phyloP scores from a whole-genome alignment of 1,284 basidiomycete genomes.

The Marasmius fiardii region DNA sequence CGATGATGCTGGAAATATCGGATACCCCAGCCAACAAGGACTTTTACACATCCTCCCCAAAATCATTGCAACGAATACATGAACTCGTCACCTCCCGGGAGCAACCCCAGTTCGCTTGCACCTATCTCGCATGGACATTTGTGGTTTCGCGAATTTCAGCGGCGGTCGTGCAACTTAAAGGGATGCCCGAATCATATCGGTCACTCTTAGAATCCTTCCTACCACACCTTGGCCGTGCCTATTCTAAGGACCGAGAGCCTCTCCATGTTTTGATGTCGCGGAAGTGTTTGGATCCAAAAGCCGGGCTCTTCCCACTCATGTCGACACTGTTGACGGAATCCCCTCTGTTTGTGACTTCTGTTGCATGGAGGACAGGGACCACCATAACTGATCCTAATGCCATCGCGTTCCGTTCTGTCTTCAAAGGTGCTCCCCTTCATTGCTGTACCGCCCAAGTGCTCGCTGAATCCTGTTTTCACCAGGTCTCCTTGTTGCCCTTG shows the following conservation, averaged over 20 bases:
- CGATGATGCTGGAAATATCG: slow-evolving; percentile 48
- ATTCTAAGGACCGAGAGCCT: slow-evolving; percentile 54
- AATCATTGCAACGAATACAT: slow-evolving; percentile 58
- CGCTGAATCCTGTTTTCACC: slow-evolving; percentile 14
- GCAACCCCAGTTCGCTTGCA: slow-evolving; percentile 60
- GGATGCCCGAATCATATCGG: slow-evolving; percentile 51
- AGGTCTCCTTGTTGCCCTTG: slow-evolving; percentile 70
- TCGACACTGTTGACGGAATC: slow-evolving; percentile 58
- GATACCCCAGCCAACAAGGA: slow-evolving; percentile 40
- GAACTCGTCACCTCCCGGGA: slow-evolving; percentile 55
- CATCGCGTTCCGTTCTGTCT: slow-evolving; percentile 76
- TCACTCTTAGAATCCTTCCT: slow-evolving; percentile 55
- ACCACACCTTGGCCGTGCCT: slow-evolving; percentile 36
- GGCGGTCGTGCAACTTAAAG: slow-evolving; percentile 40
- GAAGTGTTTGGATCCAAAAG: slow-evolving; percentile 50
- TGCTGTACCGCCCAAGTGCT: neutral
- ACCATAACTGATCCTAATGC: slow-evolving; percentile 77
- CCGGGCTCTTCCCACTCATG: slow-evolving; percentile 56
- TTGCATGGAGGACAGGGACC: slow-evolving; percentile 64
- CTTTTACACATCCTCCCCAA: slow-evolving; percentile 57
- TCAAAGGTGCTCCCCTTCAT: slow-evolving; percentile 60
- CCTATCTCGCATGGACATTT: slow-evolving; percentile 78
- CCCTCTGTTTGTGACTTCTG: slow-evolving; percentile 70
- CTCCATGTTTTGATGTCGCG: slow-evolving; percentile 51
- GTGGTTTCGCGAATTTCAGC: slow-evolving; percentile 61